phyloP scores from a whole-genome alignment of 306 rosid species.

The Cicer judaicum region DNA sequence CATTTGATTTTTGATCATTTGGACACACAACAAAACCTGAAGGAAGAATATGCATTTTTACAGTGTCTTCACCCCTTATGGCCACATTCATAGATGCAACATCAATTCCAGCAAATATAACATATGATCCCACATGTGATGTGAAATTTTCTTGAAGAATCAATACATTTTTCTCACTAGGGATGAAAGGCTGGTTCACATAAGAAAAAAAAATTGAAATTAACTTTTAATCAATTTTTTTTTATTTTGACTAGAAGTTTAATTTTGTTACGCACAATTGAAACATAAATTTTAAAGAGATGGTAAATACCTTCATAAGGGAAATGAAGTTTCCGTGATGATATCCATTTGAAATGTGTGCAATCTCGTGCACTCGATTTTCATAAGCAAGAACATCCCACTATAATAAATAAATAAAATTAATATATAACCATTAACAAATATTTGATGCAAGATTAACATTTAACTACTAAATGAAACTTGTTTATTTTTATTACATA shows the following conservation, averaged over 20 bases:
- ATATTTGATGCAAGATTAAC: not conserved
- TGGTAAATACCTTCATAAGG: conserved; percentile 55
- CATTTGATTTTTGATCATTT: not conserved
- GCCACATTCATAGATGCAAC: conserved; percentile 35
- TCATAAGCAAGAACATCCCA: conserved; percentile 70
- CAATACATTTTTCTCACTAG: conserved; percentile 49
- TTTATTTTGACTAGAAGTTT: too few species aligned
- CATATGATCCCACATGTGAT: conserved; percentile 51
- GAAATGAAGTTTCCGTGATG: conserved; percentile 58
- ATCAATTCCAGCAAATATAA: conserved; percentile 68
- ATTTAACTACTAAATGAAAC: not conserved
- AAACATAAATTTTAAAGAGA: not conserved
- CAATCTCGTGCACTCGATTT: conserved; percentile 50
- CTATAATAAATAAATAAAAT: conserved; percentile 44
- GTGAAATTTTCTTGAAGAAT: conserved; percentile 70
- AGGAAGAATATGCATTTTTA: conserved; percentile 57
- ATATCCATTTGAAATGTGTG: conserved; percentile 57
- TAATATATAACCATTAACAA: not conserved
- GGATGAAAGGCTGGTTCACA: conserved; percentile 59
- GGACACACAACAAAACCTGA: conserved; percentile 64
- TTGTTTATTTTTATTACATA: not conserved
- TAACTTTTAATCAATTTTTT: not conserved
- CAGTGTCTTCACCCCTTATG: conserved; percentile 48
- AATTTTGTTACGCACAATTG: not conserved
- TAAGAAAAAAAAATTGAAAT: not conserved